Conservation (phyloP, 352 stramenopile genomes). For the Phytophthora meadii region DNA sequence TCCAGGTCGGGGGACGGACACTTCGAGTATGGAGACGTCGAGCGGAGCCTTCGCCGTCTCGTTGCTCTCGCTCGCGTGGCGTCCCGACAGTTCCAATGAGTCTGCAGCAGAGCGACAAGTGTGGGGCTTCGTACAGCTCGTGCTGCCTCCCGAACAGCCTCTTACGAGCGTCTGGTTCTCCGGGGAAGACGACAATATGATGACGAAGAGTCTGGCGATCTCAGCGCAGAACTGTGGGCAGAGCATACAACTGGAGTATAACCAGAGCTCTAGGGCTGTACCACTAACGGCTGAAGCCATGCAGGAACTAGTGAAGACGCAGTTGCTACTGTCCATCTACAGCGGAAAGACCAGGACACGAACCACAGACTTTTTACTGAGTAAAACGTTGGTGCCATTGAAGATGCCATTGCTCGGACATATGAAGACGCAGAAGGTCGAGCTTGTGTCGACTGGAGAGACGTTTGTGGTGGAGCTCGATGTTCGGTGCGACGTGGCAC, state of each 20-base stretch:
- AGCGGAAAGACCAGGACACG: slow-evolving; percentile 34
- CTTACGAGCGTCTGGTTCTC: slow-evolving; percentile 64
- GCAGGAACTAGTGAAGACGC: slow-evolving; percentile 46
- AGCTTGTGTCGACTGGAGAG: slow-evolving; percentile 18
- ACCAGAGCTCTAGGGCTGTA: slow-evolving; percentile 56
- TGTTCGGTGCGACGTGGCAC: slow-evolving; percentile 55
- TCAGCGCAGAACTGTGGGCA: neutral
- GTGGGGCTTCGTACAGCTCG: slow-evolving; percentile 54
- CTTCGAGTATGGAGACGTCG: slow-evolving; percentile 21
- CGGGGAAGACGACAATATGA: slow-evolving; percentile 56
- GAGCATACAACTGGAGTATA: slow-evolving; percentile 42
- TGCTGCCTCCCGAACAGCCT: slow-evolving; percentile 28
- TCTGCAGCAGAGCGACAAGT: slow-evolving; percentile 16
- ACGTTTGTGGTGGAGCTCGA: slow-evolving; percentile 46
- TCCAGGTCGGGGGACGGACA: neutral
- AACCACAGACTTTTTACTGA: slow-evolving; percentile 44
- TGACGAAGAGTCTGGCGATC: slow-evolving; percentile 47
- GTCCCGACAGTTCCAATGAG: neutral
- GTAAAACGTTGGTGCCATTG: slow-evolving; percentile 47
- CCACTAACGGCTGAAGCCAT: slow-evolving; percentile 41
- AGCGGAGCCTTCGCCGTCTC: slow-evolving; percentile 48
- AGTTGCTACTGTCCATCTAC: slow-evolving; percentile 54
- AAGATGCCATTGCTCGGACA: slow-evolving; percentile 36
- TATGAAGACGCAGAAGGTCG: slow-evolving; percentile 25
- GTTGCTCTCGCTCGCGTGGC: slow-evolving; percentile 44